These are phyloP conservation scores for Micractinium conductrix DNA, from an alignment of 139 green algal genomes.

Conservation along the genomic window DNA sequence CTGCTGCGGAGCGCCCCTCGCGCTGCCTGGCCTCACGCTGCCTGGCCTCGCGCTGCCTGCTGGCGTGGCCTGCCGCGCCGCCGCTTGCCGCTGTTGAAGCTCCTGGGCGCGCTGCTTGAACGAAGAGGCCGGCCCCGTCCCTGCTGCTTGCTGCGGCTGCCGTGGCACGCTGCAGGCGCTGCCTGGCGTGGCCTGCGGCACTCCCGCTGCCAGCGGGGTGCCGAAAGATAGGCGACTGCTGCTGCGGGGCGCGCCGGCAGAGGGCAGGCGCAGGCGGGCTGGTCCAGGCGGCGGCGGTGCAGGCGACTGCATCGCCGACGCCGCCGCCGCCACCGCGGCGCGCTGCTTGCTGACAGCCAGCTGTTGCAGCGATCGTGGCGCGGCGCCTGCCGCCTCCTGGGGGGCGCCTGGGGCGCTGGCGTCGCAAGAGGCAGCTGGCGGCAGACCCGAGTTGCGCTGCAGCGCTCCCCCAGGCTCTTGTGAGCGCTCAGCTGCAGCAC, in stretches of 20 bases:
- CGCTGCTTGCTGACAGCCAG: not conserved
- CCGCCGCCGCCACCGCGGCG: not conserved
- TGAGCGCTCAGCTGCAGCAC: too few relatives aligned
- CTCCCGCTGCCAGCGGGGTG: not conserved
- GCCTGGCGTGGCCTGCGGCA: not conserved
- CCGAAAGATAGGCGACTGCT: not conserved
- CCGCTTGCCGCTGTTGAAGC: not conserved
- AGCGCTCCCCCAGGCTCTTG: not conserved
- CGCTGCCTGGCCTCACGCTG: not conserved
- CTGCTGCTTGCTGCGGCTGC: not conserved
- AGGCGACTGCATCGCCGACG: conserved; percentile 13
- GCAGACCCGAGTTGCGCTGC: too few relatives aligned
- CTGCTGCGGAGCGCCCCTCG: too few relatives aligned
- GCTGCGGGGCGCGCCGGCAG: too few relatives aligned
- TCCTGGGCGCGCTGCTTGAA: conserved; percentile 22
- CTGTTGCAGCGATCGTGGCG: conserved; percentile 3
- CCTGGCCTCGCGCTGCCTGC: not conserved
- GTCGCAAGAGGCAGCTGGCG: not conserved
- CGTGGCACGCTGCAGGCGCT: not conserved
- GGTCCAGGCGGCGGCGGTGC: not conserved
- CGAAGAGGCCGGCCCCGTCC: not conserved
- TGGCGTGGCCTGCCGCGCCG: not conserved
- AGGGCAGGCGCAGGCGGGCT: too few relatives aligned
- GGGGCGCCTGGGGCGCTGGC: not conserved
- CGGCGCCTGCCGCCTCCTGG: too few relatives aligned